A percentile compares a stretch with the other conserved stretches of the same genome.
phyloP scores from a whole-genome alignment of 2,329 filamentous ascomycete species.

The Botryotinia globosa region DNA sequence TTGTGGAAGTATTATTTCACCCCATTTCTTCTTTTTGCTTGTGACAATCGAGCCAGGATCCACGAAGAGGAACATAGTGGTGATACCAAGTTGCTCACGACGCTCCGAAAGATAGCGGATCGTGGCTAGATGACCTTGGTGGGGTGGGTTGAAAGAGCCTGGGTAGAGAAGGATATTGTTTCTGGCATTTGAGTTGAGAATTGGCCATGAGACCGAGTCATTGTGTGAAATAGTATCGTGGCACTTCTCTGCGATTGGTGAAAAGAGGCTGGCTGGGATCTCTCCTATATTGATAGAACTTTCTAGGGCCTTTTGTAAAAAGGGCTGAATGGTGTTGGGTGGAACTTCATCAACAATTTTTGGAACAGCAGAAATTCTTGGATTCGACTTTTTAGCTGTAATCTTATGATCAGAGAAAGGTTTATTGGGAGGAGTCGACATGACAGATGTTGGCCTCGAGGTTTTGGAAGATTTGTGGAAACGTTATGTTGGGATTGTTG shows the following conservation, averaged over 20 bases:
- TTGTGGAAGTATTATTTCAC: neutral
- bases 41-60: neutral
- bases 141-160: conserved; percentile 8
- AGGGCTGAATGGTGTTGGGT: neutral
- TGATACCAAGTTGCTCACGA: neutral
- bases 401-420: neutral
- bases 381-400: neutral
- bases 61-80: neutral
- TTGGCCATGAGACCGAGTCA: neutral
- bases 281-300: neutral
- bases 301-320: neutral
- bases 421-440: neutral
- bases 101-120: neutral
- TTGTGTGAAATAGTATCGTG: too few species aligned
- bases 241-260: too few species aligned
- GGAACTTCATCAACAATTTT: neutral
- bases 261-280: neutral
- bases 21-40: neutral
- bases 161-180: neutral
- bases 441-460: neutral
- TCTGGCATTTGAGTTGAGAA: neutral
- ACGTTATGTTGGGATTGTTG: neutral
- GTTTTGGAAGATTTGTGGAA: neutral
- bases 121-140: conserved; percentile 1
- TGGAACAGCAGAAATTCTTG: too few species aligned